Conservation (phyloP, 306 rosid species). For the Rosa lucieae region DNA sequence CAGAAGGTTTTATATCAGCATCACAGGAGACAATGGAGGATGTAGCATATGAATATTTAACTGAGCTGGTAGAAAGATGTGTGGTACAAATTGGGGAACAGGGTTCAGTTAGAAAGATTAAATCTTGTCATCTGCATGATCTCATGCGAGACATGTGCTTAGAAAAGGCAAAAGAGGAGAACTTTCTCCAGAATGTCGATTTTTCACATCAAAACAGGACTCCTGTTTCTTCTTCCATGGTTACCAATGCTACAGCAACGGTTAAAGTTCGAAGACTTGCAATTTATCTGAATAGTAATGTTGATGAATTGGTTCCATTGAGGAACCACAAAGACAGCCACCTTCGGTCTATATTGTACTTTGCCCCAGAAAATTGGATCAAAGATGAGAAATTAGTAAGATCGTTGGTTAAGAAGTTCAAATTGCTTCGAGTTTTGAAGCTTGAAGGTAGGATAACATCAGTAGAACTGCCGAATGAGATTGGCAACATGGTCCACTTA, state of each 20-base stretch:
- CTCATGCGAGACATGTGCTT: slow-evolving; percentile 57
- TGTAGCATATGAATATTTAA: slow-evolving; percentile 38
- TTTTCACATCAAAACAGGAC: neutral
- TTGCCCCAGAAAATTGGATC: neutral
- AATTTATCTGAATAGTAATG: slow-evolving; percentile 29
- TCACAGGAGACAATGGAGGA: slow-evolving; percentile 35
- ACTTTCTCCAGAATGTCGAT: slow-evolving; percentile 28
- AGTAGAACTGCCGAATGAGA: slow-evolving; percentile 38
- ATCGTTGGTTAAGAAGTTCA: slow-evolving; percentile 23
- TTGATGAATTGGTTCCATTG: slow-evolving; percentile 4
- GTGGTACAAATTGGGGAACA: slow-evolving; percentile 47
- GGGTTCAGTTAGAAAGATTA: slow-evolving; percentile 45
- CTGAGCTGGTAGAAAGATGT: slow-evolving; percentile 41
- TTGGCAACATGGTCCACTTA: slow-evolving; percentile 43
- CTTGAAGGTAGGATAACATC: slow-evolving; percentile 27
- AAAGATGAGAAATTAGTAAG: slow-evolving; percentile 3
- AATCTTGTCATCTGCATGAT: slow-evolving; percentile 49
- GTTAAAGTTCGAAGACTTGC: slow-evolving; percentile 44
- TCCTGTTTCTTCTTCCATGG: slow-evolving; percentile 5
- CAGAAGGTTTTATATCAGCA: slow-evolving; percentile 19
- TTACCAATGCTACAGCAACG: slow-evolving; percentile 1
- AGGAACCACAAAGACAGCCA: neutral
- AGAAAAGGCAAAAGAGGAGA: slow-evolving; percentile 34
- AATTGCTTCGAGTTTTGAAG: slow-evolving; percentile 46
- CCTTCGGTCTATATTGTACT: slow-evolving; percentile 40